Evolutionary conservation across 179 eudicot genomes (phyloP).

Genomic region (Carnegiea gigantea): DNA sequence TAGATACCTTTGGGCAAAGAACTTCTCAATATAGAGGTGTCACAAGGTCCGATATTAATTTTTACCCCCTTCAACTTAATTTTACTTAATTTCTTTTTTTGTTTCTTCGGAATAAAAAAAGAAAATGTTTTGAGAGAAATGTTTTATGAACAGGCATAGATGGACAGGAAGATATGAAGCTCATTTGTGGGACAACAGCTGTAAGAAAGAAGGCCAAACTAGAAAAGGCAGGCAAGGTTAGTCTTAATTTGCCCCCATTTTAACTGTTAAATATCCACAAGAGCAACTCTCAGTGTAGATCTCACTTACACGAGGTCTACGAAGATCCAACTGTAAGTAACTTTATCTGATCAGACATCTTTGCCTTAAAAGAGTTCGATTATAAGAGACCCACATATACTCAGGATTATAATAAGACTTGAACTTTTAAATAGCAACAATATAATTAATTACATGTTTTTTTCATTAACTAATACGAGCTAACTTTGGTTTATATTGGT

Average conservation of each 20-base stretch:
- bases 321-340: no score
- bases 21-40: slow-evolving; percentile 5
- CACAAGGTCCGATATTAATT: neutral
- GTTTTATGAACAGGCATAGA: slow-evolving; percentile 49
- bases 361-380: no score
- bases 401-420: no score
- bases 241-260: neutral
- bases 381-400: no score
- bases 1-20: slow-evolving; percentile 5
- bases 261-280: no score
- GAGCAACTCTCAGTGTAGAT: no score
- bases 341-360: no score
- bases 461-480: neutral
- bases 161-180: slow-evolving; percentile 87
- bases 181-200: slow-evolving; percentile 73
- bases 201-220: slow-evolving; percentile 74
- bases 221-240: slow-evolving; percentile 86
- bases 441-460: neutral
- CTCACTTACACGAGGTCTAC: no score
- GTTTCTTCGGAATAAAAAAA: no score
- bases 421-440: no score
- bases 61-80: no score
- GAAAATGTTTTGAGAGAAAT: neutral
- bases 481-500: slow-evolving; percentile 18
- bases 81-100: no score